Evolutionary conservation across 139 green algal genomes (phyloP), one percentile per base, ranked within the genome.

Genomic region (Chlorella sp.): DNA sequence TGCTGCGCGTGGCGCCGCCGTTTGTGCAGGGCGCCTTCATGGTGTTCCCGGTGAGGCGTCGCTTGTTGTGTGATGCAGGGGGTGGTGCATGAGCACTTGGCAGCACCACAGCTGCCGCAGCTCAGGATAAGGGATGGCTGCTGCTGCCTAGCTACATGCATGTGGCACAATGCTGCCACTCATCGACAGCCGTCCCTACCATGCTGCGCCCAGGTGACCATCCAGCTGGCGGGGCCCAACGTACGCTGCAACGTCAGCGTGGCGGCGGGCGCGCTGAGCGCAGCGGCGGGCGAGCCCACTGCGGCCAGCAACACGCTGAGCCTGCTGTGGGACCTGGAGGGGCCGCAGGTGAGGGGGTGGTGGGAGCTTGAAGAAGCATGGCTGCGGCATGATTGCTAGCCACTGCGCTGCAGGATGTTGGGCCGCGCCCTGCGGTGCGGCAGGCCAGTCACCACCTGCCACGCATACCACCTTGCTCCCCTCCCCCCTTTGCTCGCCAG

Each of bases 271-370:
- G 34, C 21, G 23, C n/a, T 82, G 5, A 38, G 9, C 11, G 75
- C 36, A 12, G 75, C 51, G 25, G 56, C 56, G 23, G 69, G 69
- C 3, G 30, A 76, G 69, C 69, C 69, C 23, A 82, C 11, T 3
- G 75, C 55, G 12, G 75, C n/a, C 56, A 82, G 75, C 75, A 82
- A 82, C 75, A 82, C 34, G 34, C 55, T 82, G 20, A 28, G 41
- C 2, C 34, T 64, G 36, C 56, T 82, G 17, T 82, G 75, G 75
- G 75, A 82, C 69, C 69, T 30, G 69, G 4, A 28, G 23, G 38
- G 38, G 38, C 69, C 69, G 38, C 69, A 76, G 69, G 69, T 76
- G 32, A 12, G 67, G 9, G 4, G 62, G n/a, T n/a, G n/a, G n/a
- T n/a, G n/a, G n/a, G n/a, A n/a, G n/a, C n/a, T n/a, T n/a, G n/a